Percentiles rank a stretch among this genome's conserved stretches.
Conservation (phyloP, 768 basidiomycete genomes). For the Rhodotorula toruloides region DNA sequence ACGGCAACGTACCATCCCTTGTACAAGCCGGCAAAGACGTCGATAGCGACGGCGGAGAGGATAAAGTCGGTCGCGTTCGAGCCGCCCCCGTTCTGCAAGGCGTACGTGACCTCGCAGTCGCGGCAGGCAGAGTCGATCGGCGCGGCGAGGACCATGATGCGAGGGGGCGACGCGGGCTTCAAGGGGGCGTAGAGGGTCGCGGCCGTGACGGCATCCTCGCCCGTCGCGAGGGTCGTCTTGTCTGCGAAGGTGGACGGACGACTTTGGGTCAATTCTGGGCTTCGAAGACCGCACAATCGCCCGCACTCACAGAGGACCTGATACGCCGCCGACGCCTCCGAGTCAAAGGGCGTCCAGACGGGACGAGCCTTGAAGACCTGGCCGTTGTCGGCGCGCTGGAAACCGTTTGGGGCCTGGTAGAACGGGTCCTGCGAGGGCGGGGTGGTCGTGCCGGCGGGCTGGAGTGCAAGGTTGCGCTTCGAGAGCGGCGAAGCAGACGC, state of each 20-base stretch:
- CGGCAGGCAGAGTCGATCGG: slow-evolving; percentile 5
- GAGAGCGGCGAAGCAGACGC: neutral
- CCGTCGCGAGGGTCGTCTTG: neutral
- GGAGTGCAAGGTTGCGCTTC: neutral
- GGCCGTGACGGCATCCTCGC: neutral
- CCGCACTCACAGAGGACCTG: slow-evolving; percentile 7
- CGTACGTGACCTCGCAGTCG: neutral
- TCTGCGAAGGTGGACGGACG: too few relatives aligned
- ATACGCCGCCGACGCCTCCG: neutral
- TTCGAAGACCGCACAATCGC: too few relatives aligned
- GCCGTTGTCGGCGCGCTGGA: neutral
- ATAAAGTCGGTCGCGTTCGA: neutral
- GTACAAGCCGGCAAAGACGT: neutral
- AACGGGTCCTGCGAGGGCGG: neutral
- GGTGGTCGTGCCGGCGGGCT: neutral
- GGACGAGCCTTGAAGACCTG: neutral
- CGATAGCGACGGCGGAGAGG: neutral
- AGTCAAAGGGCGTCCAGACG: slow-evolving; percentile 3
- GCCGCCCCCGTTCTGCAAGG: neutral
- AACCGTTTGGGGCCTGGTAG: neutral
- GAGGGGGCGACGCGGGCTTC: neutral
- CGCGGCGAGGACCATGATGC: neutral
- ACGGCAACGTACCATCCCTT: slow-evolving; percentile 8
- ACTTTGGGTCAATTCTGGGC: too few relatives aligned
- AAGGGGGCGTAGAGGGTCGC: neutral